phyloP scores from a whole-genome alignment of 805 yeast genomes.

The Geotrichum ghanense region DNA sequence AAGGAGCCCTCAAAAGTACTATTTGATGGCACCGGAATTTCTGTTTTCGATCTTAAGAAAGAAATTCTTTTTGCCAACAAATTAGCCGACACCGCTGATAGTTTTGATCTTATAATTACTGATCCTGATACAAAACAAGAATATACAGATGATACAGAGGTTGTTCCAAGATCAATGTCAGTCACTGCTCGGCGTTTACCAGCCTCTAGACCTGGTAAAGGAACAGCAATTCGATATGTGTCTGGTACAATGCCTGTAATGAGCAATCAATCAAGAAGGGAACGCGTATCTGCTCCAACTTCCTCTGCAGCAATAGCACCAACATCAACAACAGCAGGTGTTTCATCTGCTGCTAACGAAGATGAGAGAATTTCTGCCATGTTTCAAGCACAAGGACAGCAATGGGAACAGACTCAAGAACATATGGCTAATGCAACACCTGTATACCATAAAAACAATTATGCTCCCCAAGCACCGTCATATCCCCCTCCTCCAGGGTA shows the following conservation, averaged over 20 bases:
- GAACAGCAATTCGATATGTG: conserved; percentile 49
- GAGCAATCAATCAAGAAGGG: conserved; percentile 26
- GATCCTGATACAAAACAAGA: conserved; percentile 63
- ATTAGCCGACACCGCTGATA: conserved; percentile 69
- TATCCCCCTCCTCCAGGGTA: conserved; percentile 92
- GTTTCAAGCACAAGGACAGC: conserved; percentile 89
- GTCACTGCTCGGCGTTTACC: conserved; percentile 78
- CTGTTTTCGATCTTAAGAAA: conserved; percentile 86
- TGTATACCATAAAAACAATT: conserved; percentile 35
- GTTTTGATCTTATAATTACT: conserved; percentile 59
- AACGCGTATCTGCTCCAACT: conserved; percentile 23
- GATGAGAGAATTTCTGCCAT: conserved; percentile 81
- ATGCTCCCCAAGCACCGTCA: conserved; percentile 33
- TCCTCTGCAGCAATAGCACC: conserved; percentile 13
- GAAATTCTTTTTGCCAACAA: conserved; percentile 77
- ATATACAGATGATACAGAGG: conserved; percentile 78
- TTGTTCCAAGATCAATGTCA: conserved; percentile 80
- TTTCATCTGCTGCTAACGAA: conserved; percentile 47
- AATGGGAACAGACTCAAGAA: conserved; percentile 92
- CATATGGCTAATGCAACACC: conserved; percentile 79
- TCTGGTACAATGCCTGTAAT: conserved; percentile 34
- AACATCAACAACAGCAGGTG: conserved; percentile 10
- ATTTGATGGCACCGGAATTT: conserved; percentile 94
- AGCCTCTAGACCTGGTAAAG: conserved; percentile 36
- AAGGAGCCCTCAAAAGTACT: conserved; percentile 64